Percentiles rank a stretch among this genome's conserved stretches.
Evolutionary conservation across 2,329 filamentous ascomycete species (phyloP).

Genomic region (Xylaria hypoxylon): DNA sequence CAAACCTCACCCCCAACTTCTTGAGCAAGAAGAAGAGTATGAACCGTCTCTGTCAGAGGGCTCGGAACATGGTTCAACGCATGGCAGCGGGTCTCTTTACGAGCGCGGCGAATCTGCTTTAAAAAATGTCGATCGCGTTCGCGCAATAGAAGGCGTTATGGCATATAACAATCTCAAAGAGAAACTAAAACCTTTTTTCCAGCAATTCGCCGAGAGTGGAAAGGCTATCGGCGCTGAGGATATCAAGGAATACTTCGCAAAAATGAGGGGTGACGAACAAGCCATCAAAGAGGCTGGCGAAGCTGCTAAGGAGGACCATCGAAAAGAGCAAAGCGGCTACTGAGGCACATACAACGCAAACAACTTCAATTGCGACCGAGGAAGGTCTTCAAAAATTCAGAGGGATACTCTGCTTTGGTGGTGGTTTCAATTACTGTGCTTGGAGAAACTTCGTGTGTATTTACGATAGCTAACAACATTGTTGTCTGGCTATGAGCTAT

Average conservation of each 20-base stretch:
- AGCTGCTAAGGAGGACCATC: conserved; percentile 58
- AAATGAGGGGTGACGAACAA: conserved; percentile 87
- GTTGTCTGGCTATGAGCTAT: conserved; percentile 20
- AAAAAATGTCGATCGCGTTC: conserved; percentile 90
- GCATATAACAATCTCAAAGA: conserved; percentile 97
- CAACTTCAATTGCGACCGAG: neutral
- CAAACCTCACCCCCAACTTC: conserved; percentile 78
- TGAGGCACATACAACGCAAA: conserved; percentile 45
- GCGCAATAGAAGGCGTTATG: conserved; percentile 96
- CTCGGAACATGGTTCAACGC: conserved; percentile 67
- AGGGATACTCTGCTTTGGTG: neutral
- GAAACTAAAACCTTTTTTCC: conserved; percentile 93
- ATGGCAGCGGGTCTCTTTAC: conserved; percentile 83
- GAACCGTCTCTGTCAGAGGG: conserved; percentile 84
- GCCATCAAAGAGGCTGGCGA: conserved; percentile 73
- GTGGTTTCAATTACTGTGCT: neutral
- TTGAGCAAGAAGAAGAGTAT: conserved; percentile 95
- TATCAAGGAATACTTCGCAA: conserved; percentile 96
- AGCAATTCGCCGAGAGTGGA: conserved; percentile 93
- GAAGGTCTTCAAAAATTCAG: neutral
- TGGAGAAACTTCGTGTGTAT: neutral
- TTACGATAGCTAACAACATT: conserved; percentile 7
- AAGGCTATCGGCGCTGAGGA: conserved; percentile 91
- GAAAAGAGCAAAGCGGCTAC: conserved; percentile 67
- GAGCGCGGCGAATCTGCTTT: conserved; percentile 94